Conservation (phyloP, 176 grass and related monocot genomes). For the Paspalum vaginatum region DNA sequence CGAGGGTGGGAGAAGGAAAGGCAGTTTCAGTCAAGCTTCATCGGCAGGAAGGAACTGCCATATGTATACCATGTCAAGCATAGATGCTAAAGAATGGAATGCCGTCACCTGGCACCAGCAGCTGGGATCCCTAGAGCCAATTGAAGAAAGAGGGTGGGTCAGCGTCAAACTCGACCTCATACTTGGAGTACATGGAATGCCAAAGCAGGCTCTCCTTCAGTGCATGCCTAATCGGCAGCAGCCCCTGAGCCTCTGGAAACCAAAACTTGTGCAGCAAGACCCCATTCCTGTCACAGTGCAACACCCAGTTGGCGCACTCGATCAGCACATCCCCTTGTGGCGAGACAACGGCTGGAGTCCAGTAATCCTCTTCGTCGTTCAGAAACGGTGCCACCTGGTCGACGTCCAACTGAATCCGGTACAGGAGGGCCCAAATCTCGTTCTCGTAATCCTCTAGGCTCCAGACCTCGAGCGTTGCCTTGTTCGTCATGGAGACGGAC, state of each 20-base stretch:
- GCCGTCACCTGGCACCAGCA: background rate
- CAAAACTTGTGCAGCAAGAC: conserved; percentile 27
- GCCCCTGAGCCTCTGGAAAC: background rate
- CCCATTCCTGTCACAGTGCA: conserved; percentile 34
- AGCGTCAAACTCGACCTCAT: background rate
- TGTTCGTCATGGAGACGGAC: conserved; percentile 13
- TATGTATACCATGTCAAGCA: background rate
- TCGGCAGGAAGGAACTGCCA: background rate
- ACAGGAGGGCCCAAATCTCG: background rate
- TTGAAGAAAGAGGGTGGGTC: conserved; percentile 4
- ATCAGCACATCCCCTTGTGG: conserved; percentile 39
- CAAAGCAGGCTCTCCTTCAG: conserved; percentile 13
- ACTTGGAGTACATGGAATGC: background rate
- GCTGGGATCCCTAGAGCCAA: background rate
- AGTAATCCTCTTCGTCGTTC: background rate
- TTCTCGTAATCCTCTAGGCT: conserved; percentile 3
- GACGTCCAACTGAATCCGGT: background rate
- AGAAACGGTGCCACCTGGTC: background rate
- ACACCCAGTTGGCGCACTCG: background rate
- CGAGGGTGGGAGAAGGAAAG: background rate
- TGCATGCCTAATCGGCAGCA: background rate
- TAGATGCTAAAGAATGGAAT: background rate
- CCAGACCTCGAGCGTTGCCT: conserved; percentile 14
- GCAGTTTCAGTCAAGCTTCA: background rate
- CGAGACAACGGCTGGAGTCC: background rate